Conservation (phyloP, 1,284 basidiomycete species). For the Sporisorium exsertum region DNA sequence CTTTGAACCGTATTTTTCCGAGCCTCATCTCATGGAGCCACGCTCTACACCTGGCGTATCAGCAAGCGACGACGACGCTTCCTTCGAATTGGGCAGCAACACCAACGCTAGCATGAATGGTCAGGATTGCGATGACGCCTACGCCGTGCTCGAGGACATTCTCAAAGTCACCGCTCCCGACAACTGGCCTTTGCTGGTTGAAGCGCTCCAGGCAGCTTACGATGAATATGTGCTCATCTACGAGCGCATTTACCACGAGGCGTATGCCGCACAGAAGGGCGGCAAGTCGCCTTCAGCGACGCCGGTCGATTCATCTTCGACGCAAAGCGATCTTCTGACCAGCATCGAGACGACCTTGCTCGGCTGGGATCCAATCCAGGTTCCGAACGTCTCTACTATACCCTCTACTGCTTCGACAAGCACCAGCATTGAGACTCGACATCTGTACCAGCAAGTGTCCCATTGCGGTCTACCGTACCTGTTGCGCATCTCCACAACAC, state of each 20-base stretch:
- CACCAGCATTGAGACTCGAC: not conserved
- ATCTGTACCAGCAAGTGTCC: slow-evolving; percentile 42
- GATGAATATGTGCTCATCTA: slow-evolving; percentile 45
- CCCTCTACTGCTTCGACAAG: not conserved
- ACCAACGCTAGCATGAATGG: slow-evolving; percentile 6
- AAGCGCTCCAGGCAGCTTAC: slow-evolving; percentile 30
- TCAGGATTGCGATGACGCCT: slow-evolving; percentile 17
- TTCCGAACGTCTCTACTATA: not conserved
- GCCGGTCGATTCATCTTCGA: not conserved
- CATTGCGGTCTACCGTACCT: slow-evolving; percentile 51
- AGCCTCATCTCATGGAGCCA: not conserved
- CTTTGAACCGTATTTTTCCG: slow-evolving; percentile 38
- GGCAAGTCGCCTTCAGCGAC: not conserved
- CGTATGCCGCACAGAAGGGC: slow-evolving; percentile 19
- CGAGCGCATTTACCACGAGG: slow-evolving; percentile 31
- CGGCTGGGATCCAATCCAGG: slow-evolving; percentile 32
- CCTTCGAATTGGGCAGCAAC: not conserved
- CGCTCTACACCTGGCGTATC: not conserved
- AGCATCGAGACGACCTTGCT: slow-evolving; percentile 34
- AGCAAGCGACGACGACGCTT: not conserved
- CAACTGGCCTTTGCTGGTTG: slow-evolving; percentile 42
- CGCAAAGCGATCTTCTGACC: slow-evolving; percentile 26
- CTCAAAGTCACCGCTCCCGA: slow-evolving; percentile 41
- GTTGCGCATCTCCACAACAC: slow-evolving; percentile 25
- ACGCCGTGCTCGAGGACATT: slow-evolving; percentile 26